Base-by-base conservation (phyloP, 345 rosid genomes). In the Linum lewisii region DNA sequence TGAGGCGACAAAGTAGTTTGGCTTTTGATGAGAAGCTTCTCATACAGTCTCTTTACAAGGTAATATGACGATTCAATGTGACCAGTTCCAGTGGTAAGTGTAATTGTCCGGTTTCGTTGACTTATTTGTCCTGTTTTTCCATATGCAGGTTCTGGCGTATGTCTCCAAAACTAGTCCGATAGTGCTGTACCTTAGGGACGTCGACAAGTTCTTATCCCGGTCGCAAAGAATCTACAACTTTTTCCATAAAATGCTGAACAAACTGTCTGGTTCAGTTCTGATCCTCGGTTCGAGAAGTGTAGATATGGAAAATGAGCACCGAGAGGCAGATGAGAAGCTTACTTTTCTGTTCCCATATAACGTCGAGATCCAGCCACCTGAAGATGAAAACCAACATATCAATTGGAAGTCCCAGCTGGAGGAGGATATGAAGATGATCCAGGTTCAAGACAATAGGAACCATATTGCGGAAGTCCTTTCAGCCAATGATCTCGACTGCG, bases 351-450 rank as follows among this genome's bases (percentile, higher is more conserved):
- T 89, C 80, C 95, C 97, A 59, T 89, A 85, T 70, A 89, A 85
- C 65, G 83, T 93, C 16, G 97, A 85, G 60, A 84, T 93, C 59
- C 82, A 78, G 72, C 95, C 97, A 6, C 97, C 97, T 0, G 90
- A 84, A 32, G 97, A 93, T 19, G 92, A 87, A 78, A 77, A 52
- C 22, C 85, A 81, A 73, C 76, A 77, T 9, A 88, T 89, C 60
- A 93, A 88, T 82, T 89, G 97, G 97, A 93, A 93, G 59, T 78
- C 86, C 19, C 94, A 85, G 68, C 81, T 93, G 38, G 97, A 89
- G 70, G 78, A 82, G n/a, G 99, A 89, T 69, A 93, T 93, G 99
- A 89, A 83, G 77, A 84, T 70, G 88, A 85, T 93, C 55, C 85
- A 85, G 79, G 83, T 87, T 68, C 91, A 82, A 66, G 99, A 93